Evolutionary conservation across 176 grass and related monocot species (phyloP).

Genomic region (Poa pratensis): DNA sequence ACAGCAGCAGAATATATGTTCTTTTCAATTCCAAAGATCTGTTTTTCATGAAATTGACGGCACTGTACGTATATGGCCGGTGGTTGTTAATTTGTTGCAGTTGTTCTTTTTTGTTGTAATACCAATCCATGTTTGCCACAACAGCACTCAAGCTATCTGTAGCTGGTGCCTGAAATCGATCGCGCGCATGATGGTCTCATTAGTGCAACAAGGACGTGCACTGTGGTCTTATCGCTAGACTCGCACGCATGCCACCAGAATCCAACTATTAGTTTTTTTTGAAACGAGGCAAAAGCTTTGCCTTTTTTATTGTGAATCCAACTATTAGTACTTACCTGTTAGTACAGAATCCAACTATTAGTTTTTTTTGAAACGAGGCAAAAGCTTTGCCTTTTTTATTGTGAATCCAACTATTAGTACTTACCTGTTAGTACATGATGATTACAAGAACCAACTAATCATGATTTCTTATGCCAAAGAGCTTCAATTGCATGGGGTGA

Average conservation of each 20-base stretch:
- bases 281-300: too few species aligned
- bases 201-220: background rate
- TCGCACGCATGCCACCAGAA: background rate
- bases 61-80: background rate
- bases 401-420: background rate
- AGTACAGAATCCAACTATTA: too few species aligned
- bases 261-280: background rate
- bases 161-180: constrained; percentile 3
- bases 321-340: too few species aligned
- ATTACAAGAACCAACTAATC: background rate
- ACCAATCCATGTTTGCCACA: background rate
- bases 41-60: background rate
- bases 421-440: background rate
- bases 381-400: too few species aligned
- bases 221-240: background rate
- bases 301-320: too few species aligned
- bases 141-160: background rate
- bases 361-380: too few species aligned
- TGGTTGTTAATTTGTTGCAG: background rate
- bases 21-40: too few species aligned
- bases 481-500: background rate
- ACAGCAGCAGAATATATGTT: background rate
- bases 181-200: background rate
- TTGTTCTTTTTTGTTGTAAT: too few species aligned
- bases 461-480: background rate